Evolutionary conservation across 495 filamentous ascomycete genomes (phyloP).

Genomic region (Immersiella caudata): DNA sequence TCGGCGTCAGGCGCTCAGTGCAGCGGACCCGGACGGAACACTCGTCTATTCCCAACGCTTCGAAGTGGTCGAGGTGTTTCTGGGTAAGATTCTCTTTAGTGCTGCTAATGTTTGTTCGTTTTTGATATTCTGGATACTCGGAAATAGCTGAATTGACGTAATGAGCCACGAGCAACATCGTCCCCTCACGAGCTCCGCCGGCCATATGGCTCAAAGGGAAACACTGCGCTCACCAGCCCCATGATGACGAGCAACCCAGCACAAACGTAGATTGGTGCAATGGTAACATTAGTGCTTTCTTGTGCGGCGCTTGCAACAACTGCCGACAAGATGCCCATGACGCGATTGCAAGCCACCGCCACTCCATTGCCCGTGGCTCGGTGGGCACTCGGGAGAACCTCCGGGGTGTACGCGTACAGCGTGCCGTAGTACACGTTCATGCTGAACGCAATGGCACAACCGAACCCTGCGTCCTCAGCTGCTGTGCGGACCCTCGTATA

Average conservation of each 20-base stretch:
- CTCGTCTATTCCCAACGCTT: no score
- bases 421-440: slow-evolving; percentile 75
- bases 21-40: no score
- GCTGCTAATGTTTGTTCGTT: not conserved
- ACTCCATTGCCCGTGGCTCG: slow-evolving; percentile 72
- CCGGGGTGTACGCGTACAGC: slow-evolving; percentile 65
- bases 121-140: not conserved
- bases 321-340: slow-evolving; percentile 74
- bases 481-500: slow-evolving; percentile 65
- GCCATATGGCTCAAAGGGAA: slow-evolving; percentile 75
- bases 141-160: not conserved
- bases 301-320: slow-evolving; percentile 63
- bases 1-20: no score
- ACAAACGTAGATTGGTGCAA: slow-evolving; percentile 69
- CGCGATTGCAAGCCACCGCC: slow-evolving; percentile 66
- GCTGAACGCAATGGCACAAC: slow-evolving; percentile 66
- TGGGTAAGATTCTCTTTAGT: not conserved
- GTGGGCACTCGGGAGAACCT: slow-evolving; percentile 68
- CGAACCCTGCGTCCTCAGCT: slow-evolving; percentile 65
- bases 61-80: not conserved
- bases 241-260: slow-evolving; percentile 63
- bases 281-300: slow-evolving; percentile 49
- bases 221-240: slow-evolving; percentile 59
- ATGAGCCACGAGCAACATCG: not conserved
- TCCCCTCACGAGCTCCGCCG: slow-evolving; percentile 59